phyloP scores from a whole-genome alignment of 192 early-diverging fungal species.

The Pilaira anomala region DNA sequence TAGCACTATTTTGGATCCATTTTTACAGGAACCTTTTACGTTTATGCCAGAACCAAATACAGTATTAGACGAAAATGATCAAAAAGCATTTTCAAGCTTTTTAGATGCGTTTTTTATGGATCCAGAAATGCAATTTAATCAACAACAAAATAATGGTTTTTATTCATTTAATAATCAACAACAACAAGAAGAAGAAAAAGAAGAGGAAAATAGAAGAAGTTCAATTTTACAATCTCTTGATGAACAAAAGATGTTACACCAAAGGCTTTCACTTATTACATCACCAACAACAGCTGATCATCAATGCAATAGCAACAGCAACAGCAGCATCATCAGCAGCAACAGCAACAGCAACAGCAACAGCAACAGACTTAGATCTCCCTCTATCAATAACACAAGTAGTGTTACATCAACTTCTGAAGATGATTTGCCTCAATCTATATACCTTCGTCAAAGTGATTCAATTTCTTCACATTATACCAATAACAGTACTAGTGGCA shows the following conservation, averaged over 20 bases:
- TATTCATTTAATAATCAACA: conserved; percentile 1
- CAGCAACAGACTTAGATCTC: conserved; percentile 10
- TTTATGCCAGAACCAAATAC: conserved; percentile 2
- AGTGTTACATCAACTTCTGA: background rate
- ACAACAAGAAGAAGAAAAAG: conserved; percentile 18
- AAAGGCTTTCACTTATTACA: background rate
- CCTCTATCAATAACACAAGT: background rate
- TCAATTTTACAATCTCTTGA: conserved; percentile 19
- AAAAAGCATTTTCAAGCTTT: conserved; percentile 48
- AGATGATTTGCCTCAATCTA: conserved; percentile 2
- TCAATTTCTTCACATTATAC: conserved; percentile 6
- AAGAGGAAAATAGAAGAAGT: conserved; percentile 15
- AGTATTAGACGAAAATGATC: conserved; percentile 41
- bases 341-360: conserved; percentile 2
- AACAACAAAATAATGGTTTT: background rate
- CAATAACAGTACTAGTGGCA: background rate
- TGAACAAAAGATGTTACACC: conserved; percentile 17
- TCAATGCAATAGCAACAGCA: too few species aligned
- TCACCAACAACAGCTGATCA: conserved; percentile 10
- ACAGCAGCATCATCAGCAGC: conserved; percentile 22
- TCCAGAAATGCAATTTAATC: conserved; percentile 21
- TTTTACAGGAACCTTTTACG: conserved; percentile 12
- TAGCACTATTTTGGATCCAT: background rate
- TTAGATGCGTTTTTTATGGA: conserved; percentile 51
- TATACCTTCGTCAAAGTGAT: conserved; percentile 15